phyloP scores from a whole-genome alignment of 2,329 filamentous ascomycete species.

The Xylaria sp. region DNA sequence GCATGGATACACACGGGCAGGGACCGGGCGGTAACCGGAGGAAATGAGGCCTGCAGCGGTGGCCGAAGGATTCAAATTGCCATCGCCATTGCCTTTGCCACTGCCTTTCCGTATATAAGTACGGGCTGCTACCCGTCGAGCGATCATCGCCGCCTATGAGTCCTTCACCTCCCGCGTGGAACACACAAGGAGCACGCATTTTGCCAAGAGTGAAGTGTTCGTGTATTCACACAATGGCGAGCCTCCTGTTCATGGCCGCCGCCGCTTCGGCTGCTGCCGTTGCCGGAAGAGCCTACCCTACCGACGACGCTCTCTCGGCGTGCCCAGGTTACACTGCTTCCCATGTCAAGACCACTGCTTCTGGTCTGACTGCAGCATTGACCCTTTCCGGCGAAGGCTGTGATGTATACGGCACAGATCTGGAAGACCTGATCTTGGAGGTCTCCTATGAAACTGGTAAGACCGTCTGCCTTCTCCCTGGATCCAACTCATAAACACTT shows the following conservation, averaged over 20 bases:
- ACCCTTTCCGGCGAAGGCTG: constrained; percentile 71
- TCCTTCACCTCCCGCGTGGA: not conserved
- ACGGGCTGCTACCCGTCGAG: not conserved
- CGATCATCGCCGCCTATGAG: not conserved
- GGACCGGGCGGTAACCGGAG: not conserved
- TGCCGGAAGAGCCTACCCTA: constrained; percentile 41
- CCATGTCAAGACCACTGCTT: constrained; percentile 62
- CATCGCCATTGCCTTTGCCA: not conserved
- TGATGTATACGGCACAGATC: constrained; percentile 76
- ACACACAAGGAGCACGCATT: constrained; percentile 5
- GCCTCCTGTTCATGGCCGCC: constrained; percentile 45
- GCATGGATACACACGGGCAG: not conserved
- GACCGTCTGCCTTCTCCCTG: constrained; percentile 12
- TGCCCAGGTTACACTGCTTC: constrained; percentile 72
- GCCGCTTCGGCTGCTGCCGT: constrained; percentile 46
- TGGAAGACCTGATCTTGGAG: constrained; percentile 69
- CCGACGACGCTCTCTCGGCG: constrained; percentile 50
- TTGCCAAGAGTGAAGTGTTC: constrained; percentile 18
- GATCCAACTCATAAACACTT: constrained; percentile 7
- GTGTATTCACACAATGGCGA: constrained; percentile 42
- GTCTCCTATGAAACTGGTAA: constrained; percentile 71
- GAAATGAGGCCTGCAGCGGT: not conserved
- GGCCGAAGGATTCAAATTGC: constrained; percentile 19
- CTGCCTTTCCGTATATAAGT: constrained; percentile 23
- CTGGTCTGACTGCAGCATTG: constrained; percentile 70